Evolutionary conservation across 2,329 filamentous ascomycete species (phyloP), one percentile per base, ranked within the genome.

Genomic region (Aspergillus brunneoviolaceus): DNA sequence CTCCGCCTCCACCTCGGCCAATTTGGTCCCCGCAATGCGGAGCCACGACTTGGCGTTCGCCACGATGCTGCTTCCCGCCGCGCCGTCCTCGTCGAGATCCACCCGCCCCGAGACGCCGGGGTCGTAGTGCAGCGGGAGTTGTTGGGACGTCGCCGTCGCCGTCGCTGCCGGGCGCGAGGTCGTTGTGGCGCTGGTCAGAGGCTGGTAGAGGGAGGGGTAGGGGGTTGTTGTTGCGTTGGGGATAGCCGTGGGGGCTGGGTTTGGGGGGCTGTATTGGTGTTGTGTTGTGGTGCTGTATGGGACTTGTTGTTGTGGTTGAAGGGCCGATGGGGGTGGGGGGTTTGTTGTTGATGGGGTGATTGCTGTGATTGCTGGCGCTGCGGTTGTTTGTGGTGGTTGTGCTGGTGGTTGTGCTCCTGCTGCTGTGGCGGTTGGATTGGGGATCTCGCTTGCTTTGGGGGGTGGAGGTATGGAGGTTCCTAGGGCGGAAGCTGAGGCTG

Each of bases 1-100:
- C 69, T 76, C 76, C 57, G 77, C 76, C 68, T 82, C 80, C 49
- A 77, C 74, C 69, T 81, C 75, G 9, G 72, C 76, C 58, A 80
- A 63, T 59, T 78, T 78, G 52, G 65, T 69, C 4, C 78, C 79
- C 21, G 76, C 78, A 52, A 62, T 71, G 45, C 68, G 69, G 59
- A 77, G 70, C 77, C 79, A 81, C 7, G 72, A 72, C 66, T 76
- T 80, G 1, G 79, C 77, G 4, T 70, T 72, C 33, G 72, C 72
- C 67, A 77, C 51, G 67, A 66, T 74, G 25, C 60, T 23, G 23
- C 23, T 23, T 4, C 23, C 4, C 23, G 4, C 74, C 6, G 47
- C 42, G 4, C 58, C 65, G 7, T 45, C 63, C 63, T 68, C 65
- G 16, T 69, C 65, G 0, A 63, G 50, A 31, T 67, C 67, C n/a